Percentiles rank a stretch among this genome's conserved stretches.
These are phyloP conservation scores for Talaromyces albobiverticillius DNA, from an alignment of 2,329 filamentous ascomycete species.

Conservation along the genomic window DNA sequence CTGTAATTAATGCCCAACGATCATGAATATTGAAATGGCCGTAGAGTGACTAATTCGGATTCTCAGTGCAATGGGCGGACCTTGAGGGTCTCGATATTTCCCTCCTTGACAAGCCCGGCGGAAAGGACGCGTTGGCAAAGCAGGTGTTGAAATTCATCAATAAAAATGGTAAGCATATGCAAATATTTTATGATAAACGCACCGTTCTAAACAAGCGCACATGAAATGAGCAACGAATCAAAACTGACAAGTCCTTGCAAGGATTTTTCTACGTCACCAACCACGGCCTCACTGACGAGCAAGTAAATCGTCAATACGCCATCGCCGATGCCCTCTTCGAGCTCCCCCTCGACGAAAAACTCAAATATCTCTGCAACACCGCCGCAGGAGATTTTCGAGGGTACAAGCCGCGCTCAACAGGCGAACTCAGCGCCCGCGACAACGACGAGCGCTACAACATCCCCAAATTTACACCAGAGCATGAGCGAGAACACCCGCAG, in stretches of 20 bases:
- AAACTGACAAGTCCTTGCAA: constrained; percentile 20
- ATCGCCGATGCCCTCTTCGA: constrained; percentile 59
- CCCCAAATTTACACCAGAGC: constrained; percentile 12
- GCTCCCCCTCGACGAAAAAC: constrained; percentile 57
- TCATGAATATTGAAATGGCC: not conserved
- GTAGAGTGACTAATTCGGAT: not conserved
- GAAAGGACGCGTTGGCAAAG: constrained; percentile 52
- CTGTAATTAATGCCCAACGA: not conserved
- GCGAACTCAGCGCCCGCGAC: constrained; percentile 7
- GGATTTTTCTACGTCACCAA: constrained; percentile 65
- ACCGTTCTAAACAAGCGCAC: not conserved
- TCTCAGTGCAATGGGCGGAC: constrained; percentile 50
- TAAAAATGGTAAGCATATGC: constrained; percentile 5
- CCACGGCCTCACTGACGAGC: constrained; percentile 58
- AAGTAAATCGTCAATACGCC: constrained; percentile 60
- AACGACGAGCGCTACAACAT: constrained; percentile 15
- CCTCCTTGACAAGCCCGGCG: constrained; percentile 53
- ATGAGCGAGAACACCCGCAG: constrained; percentile 11
- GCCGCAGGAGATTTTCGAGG: constrained; percentile 9
- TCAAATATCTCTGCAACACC: constrained; percentile 46
- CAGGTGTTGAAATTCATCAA: constrained; percentile 13
- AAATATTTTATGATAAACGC: not conserved
- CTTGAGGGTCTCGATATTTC: constrained; percentile 57
- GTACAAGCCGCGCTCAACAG: constrained; percentile 5
- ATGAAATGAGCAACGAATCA: not conserved